Percentiles rank a stretch among this genome's conserved stretches.
phyloP scores from a whole-genome alignment of 2,329 filamentous ascomycete species.

The Madurella fahalii region DNA sequence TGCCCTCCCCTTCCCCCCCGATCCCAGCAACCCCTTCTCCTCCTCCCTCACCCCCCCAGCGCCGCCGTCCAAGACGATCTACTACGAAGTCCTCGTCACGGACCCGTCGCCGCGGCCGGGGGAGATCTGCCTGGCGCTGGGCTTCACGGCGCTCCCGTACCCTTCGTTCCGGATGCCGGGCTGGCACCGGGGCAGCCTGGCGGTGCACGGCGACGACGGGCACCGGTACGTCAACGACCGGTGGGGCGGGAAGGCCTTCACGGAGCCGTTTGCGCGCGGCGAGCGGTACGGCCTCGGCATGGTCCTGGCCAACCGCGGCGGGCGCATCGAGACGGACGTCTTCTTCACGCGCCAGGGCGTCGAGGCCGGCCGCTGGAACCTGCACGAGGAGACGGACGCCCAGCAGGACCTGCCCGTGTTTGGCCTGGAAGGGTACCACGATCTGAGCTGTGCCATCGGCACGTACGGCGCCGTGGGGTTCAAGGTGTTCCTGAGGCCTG shows the following conservation, averaged over 20 bases:
- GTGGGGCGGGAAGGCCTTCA: constrained; percentile 69
- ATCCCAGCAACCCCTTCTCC: not conserved
- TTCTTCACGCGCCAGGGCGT: constrained; percentile 69
- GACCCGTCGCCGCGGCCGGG: constrained; percentile 31
- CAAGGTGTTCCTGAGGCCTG: constrained; percentile 60
- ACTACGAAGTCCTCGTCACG: constrained; percentile 65
- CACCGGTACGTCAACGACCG: constrained; percentile 71
- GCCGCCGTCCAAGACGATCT: constrained; percentile 47
- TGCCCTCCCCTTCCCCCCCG: not conserved
- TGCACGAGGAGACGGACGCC: constrained; percentile 69
- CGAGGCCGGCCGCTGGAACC: constrained; percentile 60
- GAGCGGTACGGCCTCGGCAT: constrained; percentile 71
- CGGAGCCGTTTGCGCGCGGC: constrained; percentile 56
- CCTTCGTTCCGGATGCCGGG: constrained; percentile 74
- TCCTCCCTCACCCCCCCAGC: not conserved
- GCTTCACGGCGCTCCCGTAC: constrained; percentile 70
- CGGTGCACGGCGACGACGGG: constrained; percentile 77
- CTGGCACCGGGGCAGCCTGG: constrained; percentile 73
- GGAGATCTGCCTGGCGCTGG: constrained; percentile 57
- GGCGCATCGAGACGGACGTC: constrained; percentile 48
- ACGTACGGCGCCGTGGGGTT: constrained; percentile 65
- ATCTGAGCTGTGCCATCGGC: constrained; percentile 67
- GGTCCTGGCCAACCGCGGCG: constrained; percentile 43
- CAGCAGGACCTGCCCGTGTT: constrained; percentile 57
- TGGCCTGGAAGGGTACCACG: constrained; percentile 67